Evolutionary conservation across 2,329 filamentous ascomycete genomes (phyloP).

Genomic region (Akanthomyces lecanii): DNA sequence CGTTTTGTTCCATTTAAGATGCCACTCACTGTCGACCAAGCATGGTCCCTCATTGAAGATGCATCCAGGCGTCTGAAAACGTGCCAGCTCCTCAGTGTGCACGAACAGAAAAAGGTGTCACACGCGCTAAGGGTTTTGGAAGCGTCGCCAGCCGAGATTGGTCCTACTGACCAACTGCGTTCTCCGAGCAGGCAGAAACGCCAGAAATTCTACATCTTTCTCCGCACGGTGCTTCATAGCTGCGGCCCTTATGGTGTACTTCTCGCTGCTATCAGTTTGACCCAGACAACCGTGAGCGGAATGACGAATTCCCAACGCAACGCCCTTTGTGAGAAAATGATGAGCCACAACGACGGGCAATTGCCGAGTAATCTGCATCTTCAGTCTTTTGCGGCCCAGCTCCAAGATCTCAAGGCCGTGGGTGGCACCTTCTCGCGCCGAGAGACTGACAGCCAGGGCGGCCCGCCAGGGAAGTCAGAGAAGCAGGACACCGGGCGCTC

Average conservation of each 20-base stretch:
- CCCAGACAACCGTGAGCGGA: not conserved
- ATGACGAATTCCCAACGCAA: not conserved
- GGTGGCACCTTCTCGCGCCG: not conserved
- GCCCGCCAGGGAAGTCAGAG: not conserved
- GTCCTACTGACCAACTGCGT: not conserved
- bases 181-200: not conserved
- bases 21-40: not conserved
- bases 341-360: not conserved
- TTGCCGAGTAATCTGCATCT: not conserved
- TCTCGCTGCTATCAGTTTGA: conserved; percentile 5
- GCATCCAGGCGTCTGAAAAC: not conserved
- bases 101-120: not conserved
- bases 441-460: not conserved
- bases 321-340: not conserved
- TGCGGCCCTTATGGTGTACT: conserved; percentile 1
- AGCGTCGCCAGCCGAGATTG: not conserved
- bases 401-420: not conserved
- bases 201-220: conserved; percentile 6
- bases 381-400: conserved; percentile 7
- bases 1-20: not conserved
- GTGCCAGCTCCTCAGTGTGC: not conserved
- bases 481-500: not conserved
- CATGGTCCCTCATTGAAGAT: not conserved
- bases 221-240: conserved; percentile 1
- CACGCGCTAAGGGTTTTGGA: not conserved